A percentile compares a stretch with the other conserved stretches of the same genome.
Conservation (phyloP, 1,284 basidiomycete genomes). For the Pseudozyma sp. region DNA sequence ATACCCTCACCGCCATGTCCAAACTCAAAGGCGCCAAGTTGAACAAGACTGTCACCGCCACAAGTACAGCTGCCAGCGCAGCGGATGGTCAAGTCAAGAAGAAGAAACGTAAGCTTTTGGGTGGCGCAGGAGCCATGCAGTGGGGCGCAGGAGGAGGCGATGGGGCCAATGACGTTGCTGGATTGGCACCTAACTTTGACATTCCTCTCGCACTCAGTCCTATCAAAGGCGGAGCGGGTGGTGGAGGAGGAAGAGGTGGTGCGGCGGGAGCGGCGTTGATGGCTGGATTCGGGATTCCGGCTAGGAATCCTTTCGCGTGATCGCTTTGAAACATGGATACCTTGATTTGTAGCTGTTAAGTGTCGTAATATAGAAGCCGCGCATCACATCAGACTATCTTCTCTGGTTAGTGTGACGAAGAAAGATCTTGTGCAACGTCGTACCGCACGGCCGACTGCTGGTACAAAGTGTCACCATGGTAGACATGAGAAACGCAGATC, state of each 20-base stretch:
- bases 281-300: conserved; percentile 29
- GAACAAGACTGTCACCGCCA: neutral
- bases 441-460: no score
- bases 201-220: conserved; percentile 43
- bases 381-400: no score
- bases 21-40: conserved; percentile 6
- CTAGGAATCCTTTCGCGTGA: conserved; percentile 27
- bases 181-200: conserved; percentile 46
- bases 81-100: conserved; percentile 29
- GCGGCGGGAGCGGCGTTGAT: conserved; percentile 18
- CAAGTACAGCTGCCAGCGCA: neutral
- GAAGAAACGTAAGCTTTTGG: conserved; percentile 47
- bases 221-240: conserved; percentile 29
- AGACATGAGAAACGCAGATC: no score
- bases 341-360: no score
- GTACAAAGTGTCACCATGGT: no score
- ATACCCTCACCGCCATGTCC: neutral
- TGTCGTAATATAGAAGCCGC: no score
- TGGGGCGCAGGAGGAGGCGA: conserved; percentile 18
- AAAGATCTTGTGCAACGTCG: no score
- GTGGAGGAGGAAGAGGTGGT: neutral
- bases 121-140: conserved; percentile 26
- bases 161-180: conserved; percentile 16
- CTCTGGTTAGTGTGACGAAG: no score
- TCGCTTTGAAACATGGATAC: neutral